These are phyloP conservation scores for Misopates orontium DNA, from an alignment of 257 asterid species.

Conservation along the genomic window DNA sequence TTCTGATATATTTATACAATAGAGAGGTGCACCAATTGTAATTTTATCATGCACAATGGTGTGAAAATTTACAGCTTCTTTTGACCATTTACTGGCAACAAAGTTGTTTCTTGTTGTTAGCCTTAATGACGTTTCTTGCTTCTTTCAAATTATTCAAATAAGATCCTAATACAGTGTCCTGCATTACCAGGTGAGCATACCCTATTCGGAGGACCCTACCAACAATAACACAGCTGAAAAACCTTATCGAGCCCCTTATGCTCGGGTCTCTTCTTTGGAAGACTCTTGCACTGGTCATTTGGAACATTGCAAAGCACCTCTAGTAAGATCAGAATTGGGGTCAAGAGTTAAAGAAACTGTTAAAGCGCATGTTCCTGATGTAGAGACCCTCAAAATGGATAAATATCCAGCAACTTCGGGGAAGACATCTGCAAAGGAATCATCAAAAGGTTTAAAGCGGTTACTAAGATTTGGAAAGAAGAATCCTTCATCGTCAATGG, in stretches of 20 bases:
- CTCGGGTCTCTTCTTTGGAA: conserved; percentile 66
- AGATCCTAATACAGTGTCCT: conserved; percentile 22
- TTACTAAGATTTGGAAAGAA: conserved; percentile 87
- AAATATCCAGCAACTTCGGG: conserved; percentile 44
- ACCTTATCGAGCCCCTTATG: conserved; percentile 64
- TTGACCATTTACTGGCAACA: conserved; percentile 10
- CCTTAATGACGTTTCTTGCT: not conserved
- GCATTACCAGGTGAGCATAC: conserved; percentile 42
- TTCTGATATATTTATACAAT: not conserved
- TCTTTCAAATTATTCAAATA: not conserved
- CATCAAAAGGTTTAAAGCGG: conserved; percentile 77
- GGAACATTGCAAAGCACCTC: conserved; percentile 42
- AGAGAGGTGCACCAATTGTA: not conserved
- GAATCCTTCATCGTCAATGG: conserved; percentile 58
- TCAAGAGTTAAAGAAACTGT: conserved; percentile 34
- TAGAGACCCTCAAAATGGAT: conserved; percentile 44
- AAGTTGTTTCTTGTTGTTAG: conserved; percentile 1
- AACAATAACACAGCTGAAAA: conserved; percentile 38
- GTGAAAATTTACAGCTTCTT: not conserved
- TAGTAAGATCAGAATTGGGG: conserved; percentile 28
- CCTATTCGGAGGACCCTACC: conserved; percentile 44
- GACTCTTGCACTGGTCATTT: conserved; percentile 56
- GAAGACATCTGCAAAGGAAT: conserved; percentile 57
- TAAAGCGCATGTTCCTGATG: conserved; percentile 45
- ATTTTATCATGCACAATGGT: not conserved